A percentile compares a stretch with the other conserved stretches of the same genome.
These are phyloP conservation scores for Diaporthe sp. DNA, from an alignment of 2,329 filamentous ascomycete species.

Conservation along the genomic window DNA sequence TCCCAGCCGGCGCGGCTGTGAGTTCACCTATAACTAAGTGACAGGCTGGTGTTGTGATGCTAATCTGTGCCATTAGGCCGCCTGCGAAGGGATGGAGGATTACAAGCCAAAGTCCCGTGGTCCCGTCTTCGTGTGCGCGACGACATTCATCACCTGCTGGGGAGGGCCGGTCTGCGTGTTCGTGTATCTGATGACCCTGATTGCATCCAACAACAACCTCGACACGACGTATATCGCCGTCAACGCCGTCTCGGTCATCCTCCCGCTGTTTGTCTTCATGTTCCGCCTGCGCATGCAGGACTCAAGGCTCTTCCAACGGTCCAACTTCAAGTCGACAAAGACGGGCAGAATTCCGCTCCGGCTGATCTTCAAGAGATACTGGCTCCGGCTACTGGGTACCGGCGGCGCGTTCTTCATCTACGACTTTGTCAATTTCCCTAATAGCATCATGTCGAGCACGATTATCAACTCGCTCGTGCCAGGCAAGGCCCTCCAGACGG, in stretches of 20 bases:
- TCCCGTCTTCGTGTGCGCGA: slow-evolving; percentile 53
- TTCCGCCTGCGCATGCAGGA: slow-evolving; percentile 53
- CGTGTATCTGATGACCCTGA: slow-evolving; percentile 52
- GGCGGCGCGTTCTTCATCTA: slow-evolving; percentile 67
- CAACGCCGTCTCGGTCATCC: slow-evolving; percentile 51
- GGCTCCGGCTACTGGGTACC: slow-evolving; percentile 61
- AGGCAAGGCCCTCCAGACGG: slow-evolving; percentile 56
- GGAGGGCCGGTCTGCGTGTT: slow-evolving; percentile 52
- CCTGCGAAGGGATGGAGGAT: slow-evolving; percentile 51
- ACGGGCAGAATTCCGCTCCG: slow-evolving; percentile 48
- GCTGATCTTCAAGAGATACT: slow-evolving; percentile 59
- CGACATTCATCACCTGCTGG: slow-evolving; percentile 53
- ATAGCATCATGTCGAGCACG: slow-evolving; percentile 60
- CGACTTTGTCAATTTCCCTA: slow-evolving; percentile 62
- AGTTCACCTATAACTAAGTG: not conserved
- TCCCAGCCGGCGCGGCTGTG: slow-evolving; percentile 53
- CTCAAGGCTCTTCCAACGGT: slow-evolving; percentile 50
- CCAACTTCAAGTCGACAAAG: slow-evolving; percentile 48
- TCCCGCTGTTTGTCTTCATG: slow-evolving; percentile 51
- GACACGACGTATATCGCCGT: slow-evolving; percentile 46
- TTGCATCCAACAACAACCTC: slow-evolving; percentile 53
- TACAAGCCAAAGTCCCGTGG: slow-evolving; percentile 47
- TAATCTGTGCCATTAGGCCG: slow-evolving; percentile 40
- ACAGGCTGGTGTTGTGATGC: not conserved
- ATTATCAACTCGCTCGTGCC: slow-evolving; percentile 57